Evolutionary conservation across 2,329 filamentous ascomycete genomes (phyloP).

Genomic region (Epichloe gansuensis): DNA sequence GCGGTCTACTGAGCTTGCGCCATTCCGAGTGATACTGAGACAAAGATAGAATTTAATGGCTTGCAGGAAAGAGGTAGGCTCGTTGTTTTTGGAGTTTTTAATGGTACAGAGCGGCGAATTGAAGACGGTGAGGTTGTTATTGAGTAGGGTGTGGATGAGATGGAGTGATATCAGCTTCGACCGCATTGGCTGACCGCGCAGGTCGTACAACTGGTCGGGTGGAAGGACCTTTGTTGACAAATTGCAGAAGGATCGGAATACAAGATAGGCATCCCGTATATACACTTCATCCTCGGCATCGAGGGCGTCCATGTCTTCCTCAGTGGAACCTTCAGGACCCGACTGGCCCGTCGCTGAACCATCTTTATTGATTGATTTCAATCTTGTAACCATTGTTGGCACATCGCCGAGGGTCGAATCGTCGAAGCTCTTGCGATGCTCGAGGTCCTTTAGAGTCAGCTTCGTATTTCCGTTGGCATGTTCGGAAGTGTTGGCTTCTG

Average conservation of each 20-base stretch:
- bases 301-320: conserved; percentile 46
- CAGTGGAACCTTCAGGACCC: conserved; percentile 38
- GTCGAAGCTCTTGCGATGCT: conserved; percentile 56
- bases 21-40: conserved; percentile 87
- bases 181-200: conserved; percentile 91
- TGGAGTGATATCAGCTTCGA: conserved; percentile 93
- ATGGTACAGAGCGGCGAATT: conserved; percentile 87
- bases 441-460: conserved; percentile 54
- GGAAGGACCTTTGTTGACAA: conserved; percentile 84
- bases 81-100: conserved; percentile 76
- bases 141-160: conserved; percentile 86
- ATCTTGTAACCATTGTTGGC: conserved; percentile 53
- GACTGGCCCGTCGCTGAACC: conserved; percentile 37
- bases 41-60: conserved; percentile 96
- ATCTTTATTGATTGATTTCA: conserved; percentile 35
- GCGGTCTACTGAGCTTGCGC: conserved; percentile 78
- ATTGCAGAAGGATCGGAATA: conserved; percentile 96
- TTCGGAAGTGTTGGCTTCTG: conserved; percentile 18
- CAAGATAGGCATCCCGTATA: conserved; percentile 90
- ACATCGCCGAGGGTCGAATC: conserved; percentile 56
- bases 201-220: conserved; percentile 82
- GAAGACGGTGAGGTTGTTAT: conserved; percentile 87
- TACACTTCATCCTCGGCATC: conserved; percentile 87
- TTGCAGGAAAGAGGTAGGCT: conserved; percentile 82
- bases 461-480: conserved; percentile 33